Conservation (phyloP, 345 rosid genomes). For the Aquilaria sinensis region DNA sequence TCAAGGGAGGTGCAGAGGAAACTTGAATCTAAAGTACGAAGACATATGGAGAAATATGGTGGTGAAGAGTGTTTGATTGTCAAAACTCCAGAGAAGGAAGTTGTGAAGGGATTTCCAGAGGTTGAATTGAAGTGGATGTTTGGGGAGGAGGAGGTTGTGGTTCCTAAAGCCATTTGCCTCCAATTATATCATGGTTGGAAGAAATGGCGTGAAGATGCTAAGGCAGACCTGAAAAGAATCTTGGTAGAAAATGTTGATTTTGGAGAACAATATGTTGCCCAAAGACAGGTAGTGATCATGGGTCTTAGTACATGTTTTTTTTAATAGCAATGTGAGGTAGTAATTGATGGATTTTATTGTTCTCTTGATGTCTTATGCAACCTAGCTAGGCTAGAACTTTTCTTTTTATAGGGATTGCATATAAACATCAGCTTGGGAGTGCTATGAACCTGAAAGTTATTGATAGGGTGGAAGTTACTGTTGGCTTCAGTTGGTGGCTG, state of each 20-base stretch:
- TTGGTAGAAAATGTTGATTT: slow-evolving; percentile 74
- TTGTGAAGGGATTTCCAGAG: slow-evolving; percentile 85
- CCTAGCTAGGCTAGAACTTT: no score
- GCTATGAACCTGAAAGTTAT: not conserved
- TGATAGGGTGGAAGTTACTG: not conserved
- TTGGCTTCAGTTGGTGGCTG: slow-evolving; percentile 8
- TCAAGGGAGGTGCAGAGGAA: slow-evolving; percentile 71
- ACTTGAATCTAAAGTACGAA: slow-evolving; percentile 57
- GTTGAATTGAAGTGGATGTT: slow-evolving; percentile 91
- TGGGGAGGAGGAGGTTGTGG: slow-evolving; percentile 79
- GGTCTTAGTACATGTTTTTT: slow-evolving; percentile 2
- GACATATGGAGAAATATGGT: slow-evolving; percentile 66
- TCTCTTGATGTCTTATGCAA: no score
- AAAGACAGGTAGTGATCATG: slow-evolving; percentile 48
- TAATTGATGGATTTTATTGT: slow-evolving; percentile 1
- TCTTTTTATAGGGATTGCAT: no score
- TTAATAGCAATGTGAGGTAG: not conserved
- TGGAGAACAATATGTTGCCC: slow-evolving; percentile 68
- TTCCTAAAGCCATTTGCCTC: slow-evolving; percentile 71
- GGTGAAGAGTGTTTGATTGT: slow-evolving; percentile 61
- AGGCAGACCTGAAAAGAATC: slow-evolving; percentile 65
- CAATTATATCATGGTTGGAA: slow-evolving; percentile 92
- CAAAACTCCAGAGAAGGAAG: slow-evolving; percentile 67
- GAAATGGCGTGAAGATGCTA: slow-evolving; percentile 89
- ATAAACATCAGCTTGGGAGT: no score